Conservation (phyloP, 2,329 filamentous ascomycete species). For the Calycina herbarum region DNA sequence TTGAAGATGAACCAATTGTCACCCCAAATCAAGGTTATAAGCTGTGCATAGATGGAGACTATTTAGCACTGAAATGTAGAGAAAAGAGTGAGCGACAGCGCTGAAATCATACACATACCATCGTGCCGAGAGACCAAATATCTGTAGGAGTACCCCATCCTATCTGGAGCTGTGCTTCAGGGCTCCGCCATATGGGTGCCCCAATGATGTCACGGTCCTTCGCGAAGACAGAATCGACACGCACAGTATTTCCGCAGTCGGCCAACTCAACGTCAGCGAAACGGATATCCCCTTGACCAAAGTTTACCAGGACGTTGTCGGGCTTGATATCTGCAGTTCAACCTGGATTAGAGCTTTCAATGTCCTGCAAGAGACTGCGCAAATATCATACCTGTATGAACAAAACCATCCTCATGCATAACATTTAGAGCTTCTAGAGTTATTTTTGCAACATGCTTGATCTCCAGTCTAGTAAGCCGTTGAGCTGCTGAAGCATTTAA, state of each 20-base stretch:
- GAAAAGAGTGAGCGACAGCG: too few species aligned
- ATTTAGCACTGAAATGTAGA: too few species aligned
- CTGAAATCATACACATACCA: slow-evolving; percentile 14
- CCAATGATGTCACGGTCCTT: slow-evolving; percentile 24
- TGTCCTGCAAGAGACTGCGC: slow-evolving; percentile 5
- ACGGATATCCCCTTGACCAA: slow-evolving; percentile 20
- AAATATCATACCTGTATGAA: slow-evolving; percentile 26
- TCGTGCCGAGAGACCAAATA: slow-evolving; percentile 31
- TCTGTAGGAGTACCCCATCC: slow-evolving; percentile 27
- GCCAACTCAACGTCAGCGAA: slow-evolving; percentile 14
- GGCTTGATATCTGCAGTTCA: slow-evolving; percentile 36
- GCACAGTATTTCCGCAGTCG: slow-evolving; percentile 27
- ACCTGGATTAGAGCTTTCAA: not conserved
- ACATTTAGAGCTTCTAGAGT: slow-evolving; percentile 22
- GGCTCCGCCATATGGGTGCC: slow-evolving; percentile 25
- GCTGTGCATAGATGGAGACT: slow-evolving; percentile 15
- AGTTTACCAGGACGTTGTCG: slow-evolving; percentile 37
- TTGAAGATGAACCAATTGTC: slow-evolving; percentile 28
- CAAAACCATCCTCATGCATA: slow-evolving; percentile 24
- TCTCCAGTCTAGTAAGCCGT: slow-evolving; percentile 14
- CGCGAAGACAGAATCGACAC: slow-evolving; percentile 20
- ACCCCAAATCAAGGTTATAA: slow-evolving; percentile 28
- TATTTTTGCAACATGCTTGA: slow-evolving; percentile 24
- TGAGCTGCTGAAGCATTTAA: slow-evolving; percentile 16
- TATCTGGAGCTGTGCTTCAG: slow-evolving; percentile 26